Evolutionary conservation across 352 stramenopile genomes (phyloP).

Genomic region (Sclerospora graminicola): DNA sequence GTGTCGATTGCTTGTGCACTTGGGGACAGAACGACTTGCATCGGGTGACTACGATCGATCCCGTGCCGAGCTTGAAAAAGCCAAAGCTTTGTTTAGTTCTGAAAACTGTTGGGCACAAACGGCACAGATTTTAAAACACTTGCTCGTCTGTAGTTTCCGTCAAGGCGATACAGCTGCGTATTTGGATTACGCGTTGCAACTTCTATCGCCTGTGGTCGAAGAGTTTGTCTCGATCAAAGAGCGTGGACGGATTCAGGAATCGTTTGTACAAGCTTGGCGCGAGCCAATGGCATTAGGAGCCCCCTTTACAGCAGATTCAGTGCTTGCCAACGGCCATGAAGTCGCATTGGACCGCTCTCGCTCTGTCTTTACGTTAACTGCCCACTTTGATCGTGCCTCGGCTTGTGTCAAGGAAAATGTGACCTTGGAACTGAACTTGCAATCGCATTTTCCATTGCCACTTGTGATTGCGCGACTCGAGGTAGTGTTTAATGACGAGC

Average conservation of each 20-base stretch:
- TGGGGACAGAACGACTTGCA: conserved; percentile 63
- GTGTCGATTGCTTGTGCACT: conserved; percentile 56
- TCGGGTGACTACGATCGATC: conserved; percentile 58
- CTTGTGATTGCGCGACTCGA: conserved; percentile 57
- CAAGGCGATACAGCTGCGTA: conserved; percentile 64
- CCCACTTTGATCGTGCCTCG: conserved; percentile 52
- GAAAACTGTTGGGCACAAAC: conserved; percentile 74
- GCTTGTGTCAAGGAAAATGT: conserved; percentile 63
- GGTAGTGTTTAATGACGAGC: conserved; percentile 63
- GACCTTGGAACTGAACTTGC: conserved; percentile 33
- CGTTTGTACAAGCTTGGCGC: conserved; percentile 54
- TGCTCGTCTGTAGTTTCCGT: conserved; percentile 64
- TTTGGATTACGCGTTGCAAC: conserved; percentile 68
- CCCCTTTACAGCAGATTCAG: conserved; percentile 29
- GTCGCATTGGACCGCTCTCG: conserved; percentile 42
- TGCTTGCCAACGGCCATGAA: conserved; percentile 32
- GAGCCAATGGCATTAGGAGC: conserved; percentile 27
- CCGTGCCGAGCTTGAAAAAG: conserved; percentile 55
- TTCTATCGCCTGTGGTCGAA: conserved; percentile 63
- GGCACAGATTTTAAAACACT: conserved; percentile 60
- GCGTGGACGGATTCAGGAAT: conserved; percentile 43
- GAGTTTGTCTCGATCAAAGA: conserved; percentile 52
- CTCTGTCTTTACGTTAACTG: conserved; percentile 34
- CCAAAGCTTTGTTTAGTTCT: conserved; percentile 38
- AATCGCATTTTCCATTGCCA: conserved; percentile 42